These are phyloP conservation scores for Scheffersomyces segobiensis DNA, from an alignment of 1,139 yeast genomes.

Conservation along the genomic window DNA sequence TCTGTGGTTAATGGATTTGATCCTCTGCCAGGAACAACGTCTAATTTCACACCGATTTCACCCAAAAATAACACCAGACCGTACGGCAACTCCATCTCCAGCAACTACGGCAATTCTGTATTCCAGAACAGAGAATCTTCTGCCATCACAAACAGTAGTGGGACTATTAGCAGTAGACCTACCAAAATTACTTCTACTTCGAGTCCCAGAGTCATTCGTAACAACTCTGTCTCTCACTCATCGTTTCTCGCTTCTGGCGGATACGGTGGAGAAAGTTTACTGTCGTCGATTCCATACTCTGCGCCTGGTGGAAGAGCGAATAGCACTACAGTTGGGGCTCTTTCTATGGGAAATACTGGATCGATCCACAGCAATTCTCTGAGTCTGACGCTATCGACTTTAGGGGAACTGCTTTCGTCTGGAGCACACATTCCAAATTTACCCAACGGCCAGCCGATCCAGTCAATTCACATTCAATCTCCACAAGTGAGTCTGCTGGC, in stretches of 20 bases:
- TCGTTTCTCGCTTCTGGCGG: slow-evolving; percentile 37
- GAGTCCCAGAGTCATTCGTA: slow-evolving; percentile 44
- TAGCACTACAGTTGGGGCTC: background rate
- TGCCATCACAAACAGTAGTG: background rate
- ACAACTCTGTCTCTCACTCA: slow-evolving; percentile 47
- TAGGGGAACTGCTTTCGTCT: slow-evolving; percentile 6
- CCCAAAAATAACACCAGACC: slow-evolving; percentile 18
- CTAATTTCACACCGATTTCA: slow-evolving; percentile 15
- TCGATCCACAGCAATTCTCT: background rate
- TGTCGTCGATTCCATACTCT: slow-evolving; percentile 68
- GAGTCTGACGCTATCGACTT: background rate
- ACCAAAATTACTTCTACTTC: slow-evolving; percentile 22
- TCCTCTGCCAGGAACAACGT: slow-evolving; percentile 12
- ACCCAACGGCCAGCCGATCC: slow-evolving; percentile 56
- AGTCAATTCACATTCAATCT: slow-evolving; percentile 65
- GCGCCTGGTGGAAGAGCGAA: slow-evolving; percentile 60
- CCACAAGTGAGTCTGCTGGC: slow-evolving; percentile 58
- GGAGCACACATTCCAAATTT: slow-evolving; percentile 41
- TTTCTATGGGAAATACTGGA: background rate
- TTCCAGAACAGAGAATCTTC: slow-evolving; percentile 13
- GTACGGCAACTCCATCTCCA: slow-evolving; percentile 14
- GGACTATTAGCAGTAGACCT: slow-evolving; percentile 23
- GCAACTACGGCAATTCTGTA: slow-evolving; percentile 8
- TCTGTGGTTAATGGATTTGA: slow-evolving; percentile 20
- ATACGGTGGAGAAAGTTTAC: slow-evolving; percentile 48